These are phyloP conservation scores for Cynara cardunculus DNA, from an alignment of 129 eudicot genomes.

Conservation along the genomic window DNA sequence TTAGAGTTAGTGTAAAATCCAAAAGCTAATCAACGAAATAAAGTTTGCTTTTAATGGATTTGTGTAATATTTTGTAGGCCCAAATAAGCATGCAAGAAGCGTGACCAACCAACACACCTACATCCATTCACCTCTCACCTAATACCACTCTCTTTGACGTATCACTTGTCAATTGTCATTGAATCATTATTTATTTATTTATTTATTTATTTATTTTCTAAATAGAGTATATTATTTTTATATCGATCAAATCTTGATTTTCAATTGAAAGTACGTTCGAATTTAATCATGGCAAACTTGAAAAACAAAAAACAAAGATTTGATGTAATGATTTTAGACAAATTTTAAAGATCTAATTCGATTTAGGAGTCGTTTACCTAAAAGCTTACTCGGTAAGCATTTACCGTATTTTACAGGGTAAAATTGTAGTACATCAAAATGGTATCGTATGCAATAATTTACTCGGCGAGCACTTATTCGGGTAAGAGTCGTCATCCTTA, in stretches of 20 bases:
- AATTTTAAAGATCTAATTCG: no score
- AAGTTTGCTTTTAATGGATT: neutral
- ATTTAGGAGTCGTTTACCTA: no score
- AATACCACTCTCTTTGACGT: slow-evolving; percentile 15
- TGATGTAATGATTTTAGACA: neutral
- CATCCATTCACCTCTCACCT: slow-evolving; percentile 14
- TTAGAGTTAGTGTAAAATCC: neutral
- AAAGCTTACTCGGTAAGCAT: no score
- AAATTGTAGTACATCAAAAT: no score
- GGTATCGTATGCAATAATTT: no score
- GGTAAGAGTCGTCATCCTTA: no score
- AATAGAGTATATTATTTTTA: no score
- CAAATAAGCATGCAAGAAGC: slow-evolving; percentile 13
- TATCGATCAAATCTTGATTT: no score
- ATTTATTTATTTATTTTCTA: neutral
- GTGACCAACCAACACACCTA: slow-evolving; percentile 11
- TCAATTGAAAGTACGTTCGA: neutral
- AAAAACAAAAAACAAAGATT: neutral
- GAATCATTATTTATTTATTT: no score
- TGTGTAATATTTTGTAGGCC: neutral
- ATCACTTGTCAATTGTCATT: neutral
- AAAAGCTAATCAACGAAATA: neutral
- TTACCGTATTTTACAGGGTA: no score
- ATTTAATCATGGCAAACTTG: neutral
- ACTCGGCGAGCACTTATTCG: no score